Conservation (phyloP, 2,329 filamentous ascomycete species). For the Xylaria sp. region DNA sequence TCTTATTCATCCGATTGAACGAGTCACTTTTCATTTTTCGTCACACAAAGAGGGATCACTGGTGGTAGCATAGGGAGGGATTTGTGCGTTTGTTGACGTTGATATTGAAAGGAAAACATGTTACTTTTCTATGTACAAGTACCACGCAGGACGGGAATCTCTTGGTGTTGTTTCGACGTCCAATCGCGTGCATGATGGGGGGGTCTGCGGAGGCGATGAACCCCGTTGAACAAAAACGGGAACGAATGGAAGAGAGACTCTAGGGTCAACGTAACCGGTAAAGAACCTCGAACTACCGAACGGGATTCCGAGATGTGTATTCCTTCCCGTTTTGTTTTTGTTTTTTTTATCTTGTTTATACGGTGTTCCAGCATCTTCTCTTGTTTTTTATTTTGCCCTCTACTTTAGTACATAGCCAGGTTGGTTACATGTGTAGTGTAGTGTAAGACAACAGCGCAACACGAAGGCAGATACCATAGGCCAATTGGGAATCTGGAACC, state of each 20-base stretch:
- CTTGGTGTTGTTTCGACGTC: neutral
- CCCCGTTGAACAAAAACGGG: too few species aligned
- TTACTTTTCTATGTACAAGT: too few species aligned
- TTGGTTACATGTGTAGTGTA: neutral
- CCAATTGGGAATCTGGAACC: slow-evolving; percentile 16
- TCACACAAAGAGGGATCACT: neutral
- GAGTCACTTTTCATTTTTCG: neutral
- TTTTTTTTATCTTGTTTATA: neutral
- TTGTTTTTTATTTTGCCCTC: too few species aligned
- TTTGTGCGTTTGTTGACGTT: too few species aligned
- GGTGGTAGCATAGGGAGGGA: too few species aligned
- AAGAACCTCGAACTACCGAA: neutral
- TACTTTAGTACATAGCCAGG: neutral
- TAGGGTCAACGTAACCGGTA: neutral
- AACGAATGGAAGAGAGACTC: neutral
- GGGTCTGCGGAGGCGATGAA: neutral
- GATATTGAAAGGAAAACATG: too few species aligned
- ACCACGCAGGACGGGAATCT: too few species aligned
- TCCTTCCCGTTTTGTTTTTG: neutral
- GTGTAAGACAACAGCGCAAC: slow-evolving; percentile 6
- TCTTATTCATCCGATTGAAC: neutral
- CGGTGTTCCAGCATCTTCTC: slow-evolving; percentile 5
- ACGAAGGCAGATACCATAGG: slow-evolving; percentile 10
- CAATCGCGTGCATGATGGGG: neutral
- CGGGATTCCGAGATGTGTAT: neutral